Evolutionary conservation across 768 basidiomycete genomes (phyloP).

Genomic region (Agaricus blazei): DNA sequence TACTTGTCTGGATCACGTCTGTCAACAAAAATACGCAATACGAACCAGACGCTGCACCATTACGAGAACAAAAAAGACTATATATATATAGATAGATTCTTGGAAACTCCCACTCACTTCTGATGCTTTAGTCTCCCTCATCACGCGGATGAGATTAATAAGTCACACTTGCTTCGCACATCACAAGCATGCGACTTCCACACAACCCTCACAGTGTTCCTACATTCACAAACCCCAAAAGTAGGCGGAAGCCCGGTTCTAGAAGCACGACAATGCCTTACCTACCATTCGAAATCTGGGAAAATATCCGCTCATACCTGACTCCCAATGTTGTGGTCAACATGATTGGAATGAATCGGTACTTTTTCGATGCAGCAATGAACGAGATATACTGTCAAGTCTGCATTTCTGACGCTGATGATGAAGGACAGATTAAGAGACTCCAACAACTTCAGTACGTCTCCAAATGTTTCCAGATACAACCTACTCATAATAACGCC

Average conservation of each 20-base stretch:
- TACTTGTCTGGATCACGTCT: neutral
- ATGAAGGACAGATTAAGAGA: too few species aligned
- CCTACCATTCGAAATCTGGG: conserved; percentile 21
- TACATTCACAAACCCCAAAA: too few species aligned
- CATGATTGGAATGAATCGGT: conserved; percentile 9
- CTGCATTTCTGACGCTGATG: neutral
- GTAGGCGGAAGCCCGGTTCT: too few species aligned
- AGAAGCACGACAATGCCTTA: conserved; percentile 8
- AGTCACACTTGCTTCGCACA: too few species aligned
- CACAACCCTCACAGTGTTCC: too few species aligned
- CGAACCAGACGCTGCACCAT: neutral
- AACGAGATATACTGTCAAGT: conserved; percentile 7
- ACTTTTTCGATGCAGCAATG: conserved; percentile 11
- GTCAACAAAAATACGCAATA: neutral
- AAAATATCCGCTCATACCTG: conserved; percentile 19
- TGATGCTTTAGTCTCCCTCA: too few species aligned
- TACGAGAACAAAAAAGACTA: neutral
- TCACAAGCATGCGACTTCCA: too few species aligned
- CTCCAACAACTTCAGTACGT: neutral
- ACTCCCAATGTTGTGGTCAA: conserved; percentile 9
- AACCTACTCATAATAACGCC: neutral
- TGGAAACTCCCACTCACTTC: too few species aligned
- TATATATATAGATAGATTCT: too few species aligned
- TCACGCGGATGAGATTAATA: too few species aligned
- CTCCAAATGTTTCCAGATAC: too few species aligned